Evolutionary conservation across 2,329 filamentous ascomycete genomes (phyloP), one percentile per base, ranked within the genome.

Genomic region (Epichloe brachyelytri): DNA sequence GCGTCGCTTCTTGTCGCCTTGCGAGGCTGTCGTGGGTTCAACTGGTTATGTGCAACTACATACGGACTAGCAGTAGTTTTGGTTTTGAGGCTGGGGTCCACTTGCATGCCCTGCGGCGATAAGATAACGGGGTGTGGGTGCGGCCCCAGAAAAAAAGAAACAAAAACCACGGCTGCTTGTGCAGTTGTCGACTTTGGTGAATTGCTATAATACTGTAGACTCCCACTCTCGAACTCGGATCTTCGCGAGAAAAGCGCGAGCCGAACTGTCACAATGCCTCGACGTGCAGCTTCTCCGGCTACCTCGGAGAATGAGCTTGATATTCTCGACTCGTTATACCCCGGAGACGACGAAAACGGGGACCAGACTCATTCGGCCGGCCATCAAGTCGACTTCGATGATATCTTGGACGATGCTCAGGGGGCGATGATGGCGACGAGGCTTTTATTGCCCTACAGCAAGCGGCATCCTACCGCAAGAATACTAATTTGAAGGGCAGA

Each of bases 231-330:
- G 3, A 30, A 30, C 30, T 30, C 3, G 30, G 30, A 30, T 30
- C 8, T 30, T 30, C 1, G 48, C 50, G 52, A 53, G 58, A 62
- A 66, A 68, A 30, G 20, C 5, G 12, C 4, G 33, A 37, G 15
- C 30, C 10, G 14, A 3, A 44, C 43, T 11, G 14, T 36, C 19
- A 14, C 37, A 39, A 95, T 94, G 88, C 76, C 78, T 69, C 75
- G 75, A 65, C 83, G 87, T 62, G 82, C 80, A 62, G 77, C 77
- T 52, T 97, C 93, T 43, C 93, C 91, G 53, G 81, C 88, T 46
- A 75, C 78, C 53, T 97, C 91, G 47, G 91, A 97, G 69, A 86
- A 83, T 57, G 93, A 95, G 63, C 82, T 94, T 62, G 93, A 98
- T 62, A 96, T 98, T 49, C 81, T 88, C 19, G 82, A 78, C 55